Base-by-base conservation (phyloP, 2,329 filamentous ascomycete genomes). In the Fusarium papillatum region DNA sequence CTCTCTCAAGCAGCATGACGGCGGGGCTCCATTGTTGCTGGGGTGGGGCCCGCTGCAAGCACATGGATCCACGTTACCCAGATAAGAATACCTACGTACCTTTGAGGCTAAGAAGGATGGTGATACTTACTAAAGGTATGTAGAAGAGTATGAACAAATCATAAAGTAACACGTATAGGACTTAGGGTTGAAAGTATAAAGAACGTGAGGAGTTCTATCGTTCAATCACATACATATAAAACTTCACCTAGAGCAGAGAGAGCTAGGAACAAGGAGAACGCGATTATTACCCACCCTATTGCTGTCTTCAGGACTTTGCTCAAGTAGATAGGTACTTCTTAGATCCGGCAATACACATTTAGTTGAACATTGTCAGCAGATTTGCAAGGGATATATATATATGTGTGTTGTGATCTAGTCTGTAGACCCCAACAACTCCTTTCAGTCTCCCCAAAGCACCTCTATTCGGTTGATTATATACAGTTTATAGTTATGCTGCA, bases 401-500 rank as follows among this genome's bases (percentile, higher is more conserved):
- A 11, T 19, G 7, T 29, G 10, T 4, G 16, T 34, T 34, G 19
- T 9, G 7, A 22, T 55, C 4, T 13, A 55, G 29, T 34, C 13
- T 55, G 19, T 55, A 34, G 50, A 55, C 14, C 19, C 13, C 13
- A 34, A 34, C 7, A 10, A 22, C 22, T 48, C 50, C 26, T 13
- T 31, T 53, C 26, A 53, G 10, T 29, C 24, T 53, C 29, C 17
- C 26, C 19, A 55, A 55, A 55, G 50, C 7, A 34, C 13, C 19
- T 34, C 50, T 55, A 34, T 55, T 19, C 17, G 29, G 29, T 8
- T 24, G 46, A 63, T 41, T 57, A 55, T 53, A 31, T 55, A 36
- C n/a, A 65, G 38, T 34, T 36, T 36, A 60, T 68, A 63, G 31
- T 43, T 31, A 64, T 68, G 46, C n/a, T 41, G 11, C 29, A 63